Percentiles rank a stretch among this genome's conserved stretches.
Evolutionary conservation across 83 land plant species (phyloP).

Genomic region (Picea abies): DNA sequence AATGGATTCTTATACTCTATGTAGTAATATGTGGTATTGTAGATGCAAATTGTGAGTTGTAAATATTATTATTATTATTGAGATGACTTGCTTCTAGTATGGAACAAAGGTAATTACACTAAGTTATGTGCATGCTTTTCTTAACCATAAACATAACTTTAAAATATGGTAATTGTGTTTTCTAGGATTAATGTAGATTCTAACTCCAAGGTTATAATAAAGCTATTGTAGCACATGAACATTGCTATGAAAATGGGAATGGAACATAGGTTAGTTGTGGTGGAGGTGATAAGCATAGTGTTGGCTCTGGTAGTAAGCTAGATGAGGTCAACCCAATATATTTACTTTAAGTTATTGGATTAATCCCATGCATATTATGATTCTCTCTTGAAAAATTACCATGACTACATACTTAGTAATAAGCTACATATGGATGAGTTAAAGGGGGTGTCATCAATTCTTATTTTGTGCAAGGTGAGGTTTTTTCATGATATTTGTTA

Average conservation of each 20-base stretch:
- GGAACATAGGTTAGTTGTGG: slow-evolving; percentile 54
- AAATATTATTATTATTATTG: no score
- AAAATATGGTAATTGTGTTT: neutral
- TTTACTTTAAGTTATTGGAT: slow-evolving; percentile 78
- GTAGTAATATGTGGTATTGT: no score
- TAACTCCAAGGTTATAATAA: slow-evolving; percentile 70
- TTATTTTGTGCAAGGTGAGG: slow-evolving; percentile 62
- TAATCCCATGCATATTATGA: slow-evolving; percentile 83
- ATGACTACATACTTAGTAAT: slow-evolving; percentile 71
- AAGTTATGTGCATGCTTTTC: no score
- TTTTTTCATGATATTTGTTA: no score
- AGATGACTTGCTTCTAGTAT: no score
- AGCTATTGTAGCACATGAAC: slow-evolving; percentile 79
- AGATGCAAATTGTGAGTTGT: no score
- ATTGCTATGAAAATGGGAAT: slow-evolving; percentile 60
- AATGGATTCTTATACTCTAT: no score
- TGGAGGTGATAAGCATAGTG: slow-evolving; percentile 75
- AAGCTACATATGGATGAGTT: slow-evolving; percentile 70
- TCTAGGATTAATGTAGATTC: slow-evolving; percentile 48
- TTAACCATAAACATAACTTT: neutral
- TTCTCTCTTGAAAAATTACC: slow-evolving; percentile 65
- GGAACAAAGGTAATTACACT: no score
- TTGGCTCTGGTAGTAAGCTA: slow-evolving; percentile 73
- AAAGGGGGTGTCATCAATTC: slow-evolving; percentile 67
- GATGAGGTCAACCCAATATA: slow-evolving; percentile 62